phyloP scores from a whole-genome alignment of 768 basidiomycete genomes.

The Ramaria sp. region DNA sequence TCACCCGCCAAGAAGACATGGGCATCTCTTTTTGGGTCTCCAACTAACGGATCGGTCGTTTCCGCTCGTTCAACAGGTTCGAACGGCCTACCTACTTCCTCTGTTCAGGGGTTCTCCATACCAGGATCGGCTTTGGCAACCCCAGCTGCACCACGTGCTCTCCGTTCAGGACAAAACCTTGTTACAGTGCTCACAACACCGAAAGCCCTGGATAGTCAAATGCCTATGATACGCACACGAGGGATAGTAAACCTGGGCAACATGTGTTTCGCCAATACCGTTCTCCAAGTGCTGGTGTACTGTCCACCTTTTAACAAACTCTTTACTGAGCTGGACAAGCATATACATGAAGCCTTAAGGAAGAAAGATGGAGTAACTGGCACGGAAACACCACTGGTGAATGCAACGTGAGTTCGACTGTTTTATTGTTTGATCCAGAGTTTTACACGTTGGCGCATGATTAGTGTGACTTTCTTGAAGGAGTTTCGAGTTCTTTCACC shows the following conservation, averaged over 20 bases:
- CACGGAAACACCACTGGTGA: slow-evolving; percentile 21
- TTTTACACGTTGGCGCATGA: not conserved
- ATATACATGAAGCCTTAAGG: slow-evolving; percentile 27
- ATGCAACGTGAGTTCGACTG: slow-evolving; percentile 28
- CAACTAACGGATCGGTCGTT: slow-evolving; percentile 28
- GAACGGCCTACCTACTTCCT: slow-evolving; percentile 54
- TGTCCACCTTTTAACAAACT: slow-evolving; percentile 77
- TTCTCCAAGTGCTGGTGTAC: slow-evolving; percentile 84
- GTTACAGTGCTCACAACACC: slow-evolving; percentile 36
- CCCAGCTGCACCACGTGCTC: slow-evolving; percentile 20
- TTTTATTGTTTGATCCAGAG: not conserved
- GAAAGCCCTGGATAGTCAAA: slow-evolving; percentile 11
- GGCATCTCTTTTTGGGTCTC: slow-evolving; percentile 56
- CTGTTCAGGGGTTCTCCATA: slow-evolving; percentile 64
- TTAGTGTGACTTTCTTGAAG: slow-evolving; percentile 58
- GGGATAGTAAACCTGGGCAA: slow-evolving; percentile 93
- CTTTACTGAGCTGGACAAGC: slow-evolving; percentile 58
- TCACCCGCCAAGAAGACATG: slow-evolving; percentile 52
- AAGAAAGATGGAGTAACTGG: not conserved
- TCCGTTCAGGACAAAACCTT: slow-evolving; percentile 37
- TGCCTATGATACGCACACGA: slow-evolving; percentile 44
- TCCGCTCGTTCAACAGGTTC: slow-evolving; percentile 37
- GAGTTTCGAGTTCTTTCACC: slow-evolving; percentile 44
- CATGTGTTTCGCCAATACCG: slow-evolving; percentile 95
- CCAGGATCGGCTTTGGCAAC: slow-evolving; percentile 26